Base-by-base conservation (phyloP, 768 basidiomycete genomes). In the Rossbeevera mucosa region DNA sequence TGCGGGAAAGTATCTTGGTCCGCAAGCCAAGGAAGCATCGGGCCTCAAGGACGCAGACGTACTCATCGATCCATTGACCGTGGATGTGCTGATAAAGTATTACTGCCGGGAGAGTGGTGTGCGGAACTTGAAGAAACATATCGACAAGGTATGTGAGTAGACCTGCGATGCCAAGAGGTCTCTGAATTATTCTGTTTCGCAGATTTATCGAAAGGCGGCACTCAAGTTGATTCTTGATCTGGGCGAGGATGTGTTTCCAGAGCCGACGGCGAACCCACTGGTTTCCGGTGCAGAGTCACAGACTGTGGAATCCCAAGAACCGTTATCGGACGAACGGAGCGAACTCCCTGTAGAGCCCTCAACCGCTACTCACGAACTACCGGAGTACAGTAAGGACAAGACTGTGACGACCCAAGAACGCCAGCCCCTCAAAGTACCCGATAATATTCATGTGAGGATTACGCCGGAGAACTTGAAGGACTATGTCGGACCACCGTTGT, bases 31-130 rank as follows among this genome's bases (percentile, higher is more conserved):
- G 74, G 91, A 93, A 57, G 83, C 91, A 3, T 85, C 87, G 21
- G 95, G 95, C 11, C 76, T 99, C 24, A 86, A 86, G 65, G 78
- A 81, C 16, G 91, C 88, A 1, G 88, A 96, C 65, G 89, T 99
- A 4, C 69, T 79, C 48, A 73, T 99, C 14, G 85, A 91, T 18
- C 77, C 81, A 6, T 76, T 80, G 9, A 82, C 94, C 0, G 85
- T 98, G 42, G 91, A 94, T 59, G 73, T 82, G 11, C 77, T 99
- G 48, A 98, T 99, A 73, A 89, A 94, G 66, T 97, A 94, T 69
- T 98, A 98, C 70, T 94, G 92, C 66, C 80, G 96, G 21, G 96
- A 99, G 74, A 95, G 92, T 60, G 96, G 96, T 41, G 96, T 99
- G 26, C 77, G 96, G 45, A 93, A 94, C 64, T 64, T 99, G 67